Base-by-base conservation (phyloP, 2,329 filamentous ascomycete species). In the Diaporthe nobilis region DNA sequence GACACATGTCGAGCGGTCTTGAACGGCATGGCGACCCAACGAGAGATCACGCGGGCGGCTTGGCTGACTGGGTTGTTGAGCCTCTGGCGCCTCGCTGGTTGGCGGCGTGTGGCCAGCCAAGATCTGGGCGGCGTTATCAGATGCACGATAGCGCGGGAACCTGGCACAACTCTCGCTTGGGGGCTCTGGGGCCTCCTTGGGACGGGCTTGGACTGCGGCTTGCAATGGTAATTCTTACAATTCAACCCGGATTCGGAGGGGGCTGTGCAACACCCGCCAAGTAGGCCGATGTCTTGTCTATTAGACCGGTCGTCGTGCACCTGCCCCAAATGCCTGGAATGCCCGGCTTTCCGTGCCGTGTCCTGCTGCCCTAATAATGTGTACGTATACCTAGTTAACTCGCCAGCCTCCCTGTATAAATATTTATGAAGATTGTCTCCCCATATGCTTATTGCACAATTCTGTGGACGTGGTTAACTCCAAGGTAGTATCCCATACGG, bases 81-180 rank as follows among this genome's bases (percentile, higher is more conserved):
- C 65, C 65, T 70, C 65, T 70, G 49, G 49, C 65, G 49, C 49
- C 65, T 70, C 65, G 65, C 49, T 70, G 65, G 65, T 70, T 70
- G 65, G 65, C 49, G 65, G 15, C 34, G 13, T 70, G 47, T 70
- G 65, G 65, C 4, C 49, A 55, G 65, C 65, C 65, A 70, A 70
- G 65, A 55, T 55, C 65, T 70, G 34, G 65, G 65, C 65, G 65
- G 65, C 49, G 49, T 70, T 70, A 70, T 70, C 65, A 70, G 65
- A 70, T 70, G 65, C 65, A 70, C 65, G 65, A 70, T 70, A 70
- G 65, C 65, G 65, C 65, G 65, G 25, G 65, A 70, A 70, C 65
- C 65, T 70, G 65, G 65, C 65, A 39, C 65, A 22, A 28, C 47
- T 68, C 9, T 53, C 47, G 28, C 61, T 67, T 67, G 61, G 61